These are phyloP conservation scores for Circinella umbellata DNA, from an alignment of 371 early-diverging fungal species.

Conservation along the genomic window DNA sequence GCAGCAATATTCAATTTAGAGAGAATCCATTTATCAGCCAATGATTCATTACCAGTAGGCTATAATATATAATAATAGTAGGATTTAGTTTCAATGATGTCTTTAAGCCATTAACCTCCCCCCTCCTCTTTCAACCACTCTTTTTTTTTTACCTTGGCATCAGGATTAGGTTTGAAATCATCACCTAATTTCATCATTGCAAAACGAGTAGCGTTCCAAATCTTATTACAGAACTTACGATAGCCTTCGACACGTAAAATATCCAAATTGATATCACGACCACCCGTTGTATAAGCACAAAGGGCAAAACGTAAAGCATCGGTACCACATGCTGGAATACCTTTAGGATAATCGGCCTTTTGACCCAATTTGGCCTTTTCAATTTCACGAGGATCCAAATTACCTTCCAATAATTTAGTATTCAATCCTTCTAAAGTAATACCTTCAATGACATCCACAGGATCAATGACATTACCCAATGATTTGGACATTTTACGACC, in stretches of 20 bases:
- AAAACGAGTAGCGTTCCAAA: constrained; percentile 98
- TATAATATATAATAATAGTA: constrained; percentile 4
- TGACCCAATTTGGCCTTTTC: constrained; percentile 89
- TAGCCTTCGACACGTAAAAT: constrained; percentile 97
- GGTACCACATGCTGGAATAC: constrained; percentile 99
- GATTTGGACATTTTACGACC: constrained; percentile 99
- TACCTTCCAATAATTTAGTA: constrained; percentile 80
- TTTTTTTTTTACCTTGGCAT: constrained; percentile 36
- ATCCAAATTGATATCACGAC: constrained; percentile 97
- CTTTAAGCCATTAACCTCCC: no score
- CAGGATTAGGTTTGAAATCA: constrained; percentile 73
- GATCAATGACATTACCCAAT: constrained; percentile 99
- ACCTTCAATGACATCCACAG: constrained; percentile 98
- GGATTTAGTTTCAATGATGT: no score
- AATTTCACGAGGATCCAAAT: constrained; percentile 94
- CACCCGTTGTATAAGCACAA: constrained; percentile 90
- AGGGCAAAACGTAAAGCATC: constrained; percentile 99
- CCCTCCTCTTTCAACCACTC: no score
- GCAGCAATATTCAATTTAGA: constrained; percentile 87
- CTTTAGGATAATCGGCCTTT: constrained; percentile 95
- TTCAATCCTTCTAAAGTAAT: constrained; percentile 81
- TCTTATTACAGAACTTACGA: constrained; percentile 99
- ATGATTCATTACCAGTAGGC: constrained; percentile 82
- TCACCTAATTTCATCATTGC: constrained; percentile 91
- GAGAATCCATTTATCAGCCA: constrained; percentile 95